Percentiles rank a stretch among this genome's conserved stretches.
Conservation (phyloP, 202 grass and related monocot genomes). For the Carex arenaria region DNA sequence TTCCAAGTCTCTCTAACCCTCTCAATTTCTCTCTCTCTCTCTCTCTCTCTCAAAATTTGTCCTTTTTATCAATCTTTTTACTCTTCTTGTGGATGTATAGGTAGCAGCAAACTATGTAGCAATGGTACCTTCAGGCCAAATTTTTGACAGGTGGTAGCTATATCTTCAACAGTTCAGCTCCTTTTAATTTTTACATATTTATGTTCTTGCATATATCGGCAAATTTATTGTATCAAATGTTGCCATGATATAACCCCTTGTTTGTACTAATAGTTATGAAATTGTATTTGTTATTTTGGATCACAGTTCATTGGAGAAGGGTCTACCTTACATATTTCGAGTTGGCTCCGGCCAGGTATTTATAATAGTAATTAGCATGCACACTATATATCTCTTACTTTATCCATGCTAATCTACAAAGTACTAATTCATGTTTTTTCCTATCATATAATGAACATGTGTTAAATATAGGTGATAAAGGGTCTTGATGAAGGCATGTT, state of each 20-base stretch:
- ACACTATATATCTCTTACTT: neutral
- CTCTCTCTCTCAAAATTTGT: too few relatives aligned
- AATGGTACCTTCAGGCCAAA: conserved; percentile 75
- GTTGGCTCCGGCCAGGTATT: conserved; percentile 78
- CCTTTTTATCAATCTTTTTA: neutral
- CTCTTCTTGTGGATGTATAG: conserved; percentile 32
- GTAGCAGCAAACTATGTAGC: conserved; percentile 97
- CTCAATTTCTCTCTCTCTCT: too few relatives aligned
- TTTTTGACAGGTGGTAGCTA: conserved; percentile 68
- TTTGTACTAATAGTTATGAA: neutral
- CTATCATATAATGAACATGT: conserved; percentile 3
- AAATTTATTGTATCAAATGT: neutral
- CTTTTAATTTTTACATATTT: neutral
- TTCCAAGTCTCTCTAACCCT: conserved; percentile 48
- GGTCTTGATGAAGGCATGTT: conserved; percentile 93
- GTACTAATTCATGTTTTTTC: neutral
- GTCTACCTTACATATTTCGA: conserved; percentile 83
- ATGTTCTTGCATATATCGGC: neutral
- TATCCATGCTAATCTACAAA: neutral
- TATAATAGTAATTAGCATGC: neutral
- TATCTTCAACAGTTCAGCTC: neutral
- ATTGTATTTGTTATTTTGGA: conserved; percentile 13
- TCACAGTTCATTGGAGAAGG: conserved; percentile 81
- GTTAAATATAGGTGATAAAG: conserved; percentile 53
- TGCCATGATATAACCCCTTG: neutral